A percentile compares a stretch with the other conserved stretches of the same genome.
phyloP scores from a whole-genome alignment of 2,329 filamentous ascomycete species.

The Lizonia empirigonia region DNA sequence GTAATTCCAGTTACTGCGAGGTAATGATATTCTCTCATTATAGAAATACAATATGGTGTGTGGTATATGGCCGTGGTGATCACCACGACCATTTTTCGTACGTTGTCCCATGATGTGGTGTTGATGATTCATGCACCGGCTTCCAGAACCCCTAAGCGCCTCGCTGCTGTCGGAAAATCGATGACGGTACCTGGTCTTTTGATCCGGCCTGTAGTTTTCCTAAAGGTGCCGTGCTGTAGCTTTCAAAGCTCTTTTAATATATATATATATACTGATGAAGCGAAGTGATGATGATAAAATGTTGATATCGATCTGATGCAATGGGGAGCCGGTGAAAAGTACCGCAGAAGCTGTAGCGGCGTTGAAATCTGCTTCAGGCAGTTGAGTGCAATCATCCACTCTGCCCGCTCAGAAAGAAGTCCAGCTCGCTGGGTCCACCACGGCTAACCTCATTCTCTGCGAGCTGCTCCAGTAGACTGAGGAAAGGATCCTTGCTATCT shows the following conservation, averaged over 20 bases:
- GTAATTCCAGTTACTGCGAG: constrained; percentile 7
- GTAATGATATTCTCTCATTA: constrained; percentile 18
- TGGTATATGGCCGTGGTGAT: constrained; percentile 3
- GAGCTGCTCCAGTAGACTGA: constrained; percentile 78
- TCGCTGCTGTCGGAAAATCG: constrained; percentile 7
- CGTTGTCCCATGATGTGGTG: constrained; percentile 12
- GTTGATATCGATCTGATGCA: constrained; percentile 3
- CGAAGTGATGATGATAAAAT: constrained; percentile 9
- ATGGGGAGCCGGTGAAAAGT: neutral
- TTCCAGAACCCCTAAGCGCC: constrained; percentile 18
- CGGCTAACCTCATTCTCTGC: constrained; percentile 77
- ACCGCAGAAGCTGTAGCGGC: constrained; percentile 10
- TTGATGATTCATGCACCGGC: constrained; percentile 9
- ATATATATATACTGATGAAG: too few species aligned
- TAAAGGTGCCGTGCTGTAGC: neutral
- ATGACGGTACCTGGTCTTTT: constrained; percentile 5
- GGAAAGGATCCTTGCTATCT: constrained; percentile 77
- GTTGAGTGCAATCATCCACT: constrained; percentile 26
- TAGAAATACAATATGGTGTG: constrained; percentile 16
- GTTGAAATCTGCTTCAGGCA: constrained; percentile 10
- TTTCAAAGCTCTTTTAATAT: constrained; percentile 12
- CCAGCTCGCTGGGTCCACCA: constrained; percentile 74
- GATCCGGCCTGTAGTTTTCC: constrained; percentile 3
- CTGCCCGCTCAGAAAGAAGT: constrained; percentile 69
- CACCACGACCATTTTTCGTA: constrained; percentile 6